Evolutionary conservation across 208 protist species (phyloP), one percentile per base, ranked within the genome.

Genomic region (Crithidia expoeki): DNA sequence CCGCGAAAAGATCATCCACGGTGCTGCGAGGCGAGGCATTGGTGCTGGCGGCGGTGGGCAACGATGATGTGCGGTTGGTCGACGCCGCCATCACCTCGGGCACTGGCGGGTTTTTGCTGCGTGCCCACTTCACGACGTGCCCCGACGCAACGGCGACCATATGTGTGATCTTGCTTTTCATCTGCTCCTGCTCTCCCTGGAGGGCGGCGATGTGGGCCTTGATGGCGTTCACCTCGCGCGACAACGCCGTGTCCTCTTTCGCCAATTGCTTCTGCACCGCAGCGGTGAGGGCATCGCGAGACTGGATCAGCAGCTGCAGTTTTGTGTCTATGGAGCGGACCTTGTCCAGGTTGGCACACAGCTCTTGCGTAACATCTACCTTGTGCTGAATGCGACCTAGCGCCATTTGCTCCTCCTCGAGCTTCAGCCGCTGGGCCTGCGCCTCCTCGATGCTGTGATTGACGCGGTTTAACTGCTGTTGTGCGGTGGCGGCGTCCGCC

Each of bases 121-220:
- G 85, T 0, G 88, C 87, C 88, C 90, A 95, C 42, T 82, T 84
- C 21, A 95, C 74, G 28, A 87, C 87, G 69, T 95, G 83, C 0
- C 44, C 64, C 3, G 84, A 71, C 16, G 88, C 86, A 21, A 93
- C 73, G 36, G 46, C 33, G 9, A 66, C 79, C 90, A 95, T 95
- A 76, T 92, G 87, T 27, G 73, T 44, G 12, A 93, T 80, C 64
- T 81, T 84, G 14, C 78, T 76, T 30, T 46, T 16, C 71, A 93
- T 74, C 81, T 86, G 77, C 74, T 82, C 56, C 67, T 92, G 81
- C 78, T 95, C 83, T 40, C 36, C 64, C 17, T 69, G 66, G 51
- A 90, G 76, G 5, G 72, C 58, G 27, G 57, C 73, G 44, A 93
- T 74, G 28, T 84, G 84, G n/a, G 76, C 76, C 33, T 78, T 78